These are phyloP conservation scores for Croton laevigatus DNA, from an alignment of 441 rosid species.

Conservation along the genomic window DNA sequence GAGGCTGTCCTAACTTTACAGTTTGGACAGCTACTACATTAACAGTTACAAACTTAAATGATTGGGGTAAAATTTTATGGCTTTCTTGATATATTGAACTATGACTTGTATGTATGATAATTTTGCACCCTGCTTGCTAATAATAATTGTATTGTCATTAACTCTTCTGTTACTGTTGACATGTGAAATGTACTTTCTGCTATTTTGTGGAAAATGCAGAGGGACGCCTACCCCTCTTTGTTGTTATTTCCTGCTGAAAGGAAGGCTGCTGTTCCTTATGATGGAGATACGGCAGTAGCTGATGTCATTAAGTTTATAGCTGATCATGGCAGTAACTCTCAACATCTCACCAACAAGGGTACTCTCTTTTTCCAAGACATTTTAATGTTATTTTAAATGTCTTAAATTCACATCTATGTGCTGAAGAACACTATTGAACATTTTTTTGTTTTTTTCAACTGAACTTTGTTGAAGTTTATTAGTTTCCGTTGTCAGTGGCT, in stretches of 20 bases:
- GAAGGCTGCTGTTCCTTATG: constrained; percentile 51
- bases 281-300: constrained; percentile 70
- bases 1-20: too few relatives aligned
- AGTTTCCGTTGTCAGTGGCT: constrained; percentile 1
- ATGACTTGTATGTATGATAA: neutral
- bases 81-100: neutral
- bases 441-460: neutral
- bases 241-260: constrained; percentile 81
- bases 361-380: constrained; percentile 21
- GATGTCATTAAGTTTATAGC: constrained; percentile 71
- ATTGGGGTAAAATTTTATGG: neutral
- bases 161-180: neutral
- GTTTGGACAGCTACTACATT: too few relatives aligned
- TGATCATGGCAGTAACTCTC: constrained; percentile 57
- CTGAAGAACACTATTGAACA: constrained; percentile 2
- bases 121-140: neutral
- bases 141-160: neutral
- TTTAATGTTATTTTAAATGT: neutral
- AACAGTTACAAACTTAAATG: too few relatives aligned
- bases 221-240: constrained; percentile 82
- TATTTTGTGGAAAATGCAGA: constrained; percentile 47
- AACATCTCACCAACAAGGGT: constrained; percentile 50
- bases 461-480: neutral
- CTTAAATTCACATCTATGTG: neutral
- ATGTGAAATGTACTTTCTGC: constrained; percentile 7